phyloP scores from a whole-genome alignment of 2,329 filamentous ascomycete species.

The Botryotinia narcissicola region DNA sequence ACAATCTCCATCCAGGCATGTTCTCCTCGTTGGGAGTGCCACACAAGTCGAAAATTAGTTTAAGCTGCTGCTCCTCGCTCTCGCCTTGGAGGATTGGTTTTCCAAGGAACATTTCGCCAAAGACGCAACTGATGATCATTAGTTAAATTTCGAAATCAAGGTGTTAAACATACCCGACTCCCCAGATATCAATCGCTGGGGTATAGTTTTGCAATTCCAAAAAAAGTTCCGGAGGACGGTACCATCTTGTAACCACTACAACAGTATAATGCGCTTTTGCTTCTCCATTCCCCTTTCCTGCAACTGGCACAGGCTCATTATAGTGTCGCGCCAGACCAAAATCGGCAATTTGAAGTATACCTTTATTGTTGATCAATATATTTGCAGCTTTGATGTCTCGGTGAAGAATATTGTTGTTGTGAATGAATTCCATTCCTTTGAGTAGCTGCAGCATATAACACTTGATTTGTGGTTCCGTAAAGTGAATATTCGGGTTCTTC shows the following conservation, averaged over 20 bases:
- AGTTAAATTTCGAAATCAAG: constrained; percentile 29
- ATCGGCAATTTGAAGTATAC: constrained; percentile 93
- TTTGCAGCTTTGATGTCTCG: constrained; percentile 99
- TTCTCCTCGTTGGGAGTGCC: constrained; percentile 84
- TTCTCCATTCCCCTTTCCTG: constrained; percentile 77
- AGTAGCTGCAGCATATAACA: constrained; percentile 95
- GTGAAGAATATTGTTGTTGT: constrained; percentile 86
- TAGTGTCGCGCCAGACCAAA: constrained; percentile 94
- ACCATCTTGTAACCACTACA: constrained; percentile 97
- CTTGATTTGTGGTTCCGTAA: constrained; percentile 90
- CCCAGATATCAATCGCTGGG: constrained; percentile 98
- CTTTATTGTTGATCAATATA: constrained; percentile 89
- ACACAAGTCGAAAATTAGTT: constrained; percentile 90
- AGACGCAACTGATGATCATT: constrained; percentile 69
- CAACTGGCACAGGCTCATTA: constrained; percentile 74
- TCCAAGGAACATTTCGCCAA: constrained; percentile 94
- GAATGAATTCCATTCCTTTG: constrained; percentile 84
- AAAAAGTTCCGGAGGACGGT: constrained; percentile 88
- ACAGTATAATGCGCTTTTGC: constrained; percentile 90
- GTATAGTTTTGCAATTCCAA: constrained; percentile 88
- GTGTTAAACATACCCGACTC: constrained; percentile 71
- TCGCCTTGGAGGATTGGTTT: constrained; percentile 91
- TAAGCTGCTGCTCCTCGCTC: constrained; percentile 83
- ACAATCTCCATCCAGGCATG: constrained; percentile 85
- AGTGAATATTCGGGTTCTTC: constrained; percentile 86